Percentiles rank a stretch among this genome's conserved stretches.
These are phyloP conservation scores for Trichoderma hamatum DNA, from an alignment of 2,329 filamentous ascomycete species.

Conservation along the genomic window DNA sequence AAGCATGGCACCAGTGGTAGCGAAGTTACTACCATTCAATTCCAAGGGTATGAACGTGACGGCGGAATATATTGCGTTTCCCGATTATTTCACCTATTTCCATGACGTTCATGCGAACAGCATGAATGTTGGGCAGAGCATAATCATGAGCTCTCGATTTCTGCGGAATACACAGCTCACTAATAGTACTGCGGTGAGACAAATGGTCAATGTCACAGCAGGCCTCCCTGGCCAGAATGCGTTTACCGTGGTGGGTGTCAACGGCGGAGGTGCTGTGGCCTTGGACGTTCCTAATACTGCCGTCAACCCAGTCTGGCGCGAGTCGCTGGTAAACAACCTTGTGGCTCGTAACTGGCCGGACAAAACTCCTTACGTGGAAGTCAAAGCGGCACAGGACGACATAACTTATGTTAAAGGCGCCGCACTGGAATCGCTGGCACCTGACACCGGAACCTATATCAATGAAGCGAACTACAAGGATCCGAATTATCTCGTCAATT, in stretches of 20 bases:
- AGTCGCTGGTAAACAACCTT: not conserved
- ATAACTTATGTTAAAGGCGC: not conserved
- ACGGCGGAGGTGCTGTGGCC: not conserved
- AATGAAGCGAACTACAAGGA: not conserved
- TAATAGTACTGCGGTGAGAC: not conserved
- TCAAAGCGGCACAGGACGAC: not conserved
- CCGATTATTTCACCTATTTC: not conserved
- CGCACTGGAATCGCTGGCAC: not conserved
- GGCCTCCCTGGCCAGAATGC: not conserved
- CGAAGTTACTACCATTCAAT: not conserved
- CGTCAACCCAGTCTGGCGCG: not conserved
- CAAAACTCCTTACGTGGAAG: not conserved
- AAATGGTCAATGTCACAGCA: not conserved
- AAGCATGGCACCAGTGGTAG: not conserved
- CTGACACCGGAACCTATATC: not conserved
- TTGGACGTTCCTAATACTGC: not conserved
- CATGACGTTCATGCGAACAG: not conserved
- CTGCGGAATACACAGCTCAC: not conserved
- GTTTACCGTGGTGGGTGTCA: not conserved
- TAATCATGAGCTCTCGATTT: not conserved
- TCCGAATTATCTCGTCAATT: not conserved
- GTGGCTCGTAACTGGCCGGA: not conserved
- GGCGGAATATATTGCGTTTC: not conserved
- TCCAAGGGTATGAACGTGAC: not conserved
- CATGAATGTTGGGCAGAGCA: not conserved